Evolutionary conservation across 2,329 filamentous ascomycete species (phyloP).

Genomic region (Penicillium frequentans): DNA sequence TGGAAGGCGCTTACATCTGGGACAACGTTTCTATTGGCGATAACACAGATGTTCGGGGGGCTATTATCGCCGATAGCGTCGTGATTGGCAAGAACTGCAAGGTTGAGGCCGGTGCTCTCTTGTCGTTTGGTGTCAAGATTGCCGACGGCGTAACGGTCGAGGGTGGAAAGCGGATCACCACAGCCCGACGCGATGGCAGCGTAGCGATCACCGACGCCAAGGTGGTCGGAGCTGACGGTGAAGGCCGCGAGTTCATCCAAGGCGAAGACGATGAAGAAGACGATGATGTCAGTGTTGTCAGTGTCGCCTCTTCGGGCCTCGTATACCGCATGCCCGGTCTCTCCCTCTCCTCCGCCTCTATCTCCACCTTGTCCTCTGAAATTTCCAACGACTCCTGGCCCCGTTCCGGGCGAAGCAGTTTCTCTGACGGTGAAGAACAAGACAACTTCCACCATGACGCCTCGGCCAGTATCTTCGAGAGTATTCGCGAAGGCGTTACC

Average conservation of each 20-base stretch:
- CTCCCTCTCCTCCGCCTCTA: conserved; percentile 53
- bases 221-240: conserved; percentile 59
- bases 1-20: conserved; percentile 85
- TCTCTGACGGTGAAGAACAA: conserved; percentile 61
- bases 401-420: conserved; percentile 71
- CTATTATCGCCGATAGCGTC: conserved; percentile 74
- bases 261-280: conserved; percentile 67
- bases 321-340: conserved; percentile 54
- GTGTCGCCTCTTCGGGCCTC: conserved; percentile 52
- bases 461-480: conserved; percentile 81
- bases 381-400: conserved; percentile 60
- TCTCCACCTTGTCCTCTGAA: conserved; percentile 64
- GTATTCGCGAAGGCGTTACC: conserved; percentile 68
- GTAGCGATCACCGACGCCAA: conserved; percentile 48
- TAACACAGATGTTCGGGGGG: conserved; percentile 66
- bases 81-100: conserved; percentile 69
- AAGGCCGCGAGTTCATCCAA: conserved; percentile 65
- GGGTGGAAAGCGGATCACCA: conserved; percentile 45
- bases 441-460: conserved; percentile 83
- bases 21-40: conserved; percentile 78
- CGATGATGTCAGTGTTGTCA: conserved; percentile 57
- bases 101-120: conserved; percentile 70
- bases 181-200: conserved; percentile 45
- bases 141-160: conserved; percentile 57
- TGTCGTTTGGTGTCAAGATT: conserved; percentile 77